Evolutionary conservation across 1,139 yeast genomes (phyloP).

Genomic region (Petasospora fabianii): DNA sequence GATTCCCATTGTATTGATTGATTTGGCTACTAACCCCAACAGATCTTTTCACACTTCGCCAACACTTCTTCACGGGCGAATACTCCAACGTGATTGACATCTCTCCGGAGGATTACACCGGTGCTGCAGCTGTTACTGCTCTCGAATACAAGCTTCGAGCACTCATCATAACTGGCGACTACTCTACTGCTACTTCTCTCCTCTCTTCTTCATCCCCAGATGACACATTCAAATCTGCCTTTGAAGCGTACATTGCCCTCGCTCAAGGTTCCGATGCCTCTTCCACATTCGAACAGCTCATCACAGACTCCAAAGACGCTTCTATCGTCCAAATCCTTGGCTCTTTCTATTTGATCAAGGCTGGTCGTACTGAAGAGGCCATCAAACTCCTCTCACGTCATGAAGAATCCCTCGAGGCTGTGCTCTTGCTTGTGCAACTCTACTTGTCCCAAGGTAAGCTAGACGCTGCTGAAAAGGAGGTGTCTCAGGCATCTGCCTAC

Average conservation of each 20-base stretch:
- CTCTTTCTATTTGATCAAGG: slow-evolving; percentile 17
- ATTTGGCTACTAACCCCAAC: background rate
- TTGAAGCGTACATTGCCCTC: slow-evolving; percentile 14
- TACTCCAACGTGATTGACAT: slow-evolving; percentile 14
- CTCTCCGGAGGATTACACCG: slow-evolving; percentile 14
- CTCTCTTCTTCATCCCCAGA: slow-evolving; percentile 5
- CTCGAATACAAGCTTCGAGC: slow-evolving; percentile 22
- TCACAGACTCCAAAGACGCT: slow-evolving; percentile 8
- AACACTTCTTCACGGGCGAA: slow-evolving; percentile 25
- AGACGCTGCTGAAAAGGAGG: slow-evolving; percentile 18
- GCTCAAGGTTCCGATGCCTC: slow-evolving; percentile 15
- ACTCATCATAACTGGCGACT: slow-evolving; percentile 12
- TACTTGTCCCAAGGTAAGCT: slow-evolving; percentile 18
- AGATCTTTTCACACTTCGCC: slow-evolving; percentile 23
- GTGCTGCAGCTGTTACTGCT: slow-evolving; percentile 9
- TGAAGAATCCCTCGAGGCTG: slow-evolving; percentile 21
- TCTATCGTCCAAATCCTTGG: slow-evolving; percentile 22
- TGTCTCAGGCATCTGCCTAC: slow-evolving; percentile 33
- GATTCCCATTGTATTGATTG: background rate
- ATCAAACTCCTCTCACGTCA: slow-evolving; percentile 17
- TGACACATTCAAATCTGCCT: slow-evolving; percentile 4
- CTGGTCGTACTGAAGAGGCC: slow-evolving; percentile 20
- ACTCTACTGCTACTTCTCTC: slow-evolving; percentile 7
- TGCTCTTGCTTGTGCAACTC: slow-evolving; percentile 21
- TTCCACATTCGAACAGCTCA: slow-evolving; percentile 15